Conservation (phyloP, 192 early-diverging fungal genomes). For the Entrophospora sp. region DNA sequence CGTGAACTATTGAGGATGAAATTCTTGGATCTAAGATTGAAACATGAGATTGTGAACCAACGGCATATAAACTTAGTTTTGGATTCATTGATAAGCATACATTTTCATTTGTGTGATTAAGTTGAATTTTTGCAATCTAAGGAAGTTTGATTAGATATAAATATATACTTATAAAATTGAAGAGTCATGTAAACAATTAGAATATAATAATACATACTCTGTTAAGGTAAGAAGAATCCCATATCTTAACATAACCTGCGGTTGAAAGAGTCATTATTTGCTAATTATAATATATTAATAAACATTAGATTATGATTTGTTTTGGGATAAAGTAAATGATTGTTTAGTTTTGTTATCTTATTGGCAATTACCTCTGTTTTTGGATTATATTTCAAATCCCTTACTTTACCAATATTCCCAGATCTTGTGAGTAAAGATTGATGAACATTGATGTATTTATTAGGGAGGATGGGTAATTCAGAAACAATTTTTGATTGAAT, state of each 20-base stretch:
- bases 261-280: slow-evolving; percentile 48
- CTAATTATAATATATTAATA: too few relatives aligned
- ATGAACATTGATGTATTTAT: slow-evolving; percentile 23
- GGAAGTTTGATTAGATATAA: too few relatives aligned
- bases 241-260: slow-evolving; percentile 56
- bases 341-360: too few relatives aligned
- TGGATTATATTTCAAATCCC: slow-evolving; percentile 44
- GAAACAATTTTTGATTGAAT: slow-evolving; percentile 25
- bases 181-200: too few relatives aligned
- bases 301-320: too few relatives aligned
- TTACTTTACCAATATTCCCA: slow-evolving; percentile 41
- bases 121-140: slow-evolving; percentile 21
- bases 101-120: slow-evolving; percentile 22
- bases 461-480: slow-evolving; percentile 14
- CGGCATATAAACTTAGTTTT: slow-evolving; percentile 25
- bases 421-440: slow-evolving; percentile 22
- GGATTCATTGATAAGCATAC: slow-evolving; percentile 32
- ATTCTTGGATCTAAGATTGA: slow-evolving; percentile 27
- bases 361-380: slow-evolving; percentile 26
- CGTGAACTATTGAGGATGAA: slow-evolving; percentile 33
- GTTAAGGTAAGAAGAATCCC: slow-evolving; percentile 36
- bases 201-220: slow-evolving; percentile 17
- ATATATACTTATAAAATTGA: too few relatives aligned
- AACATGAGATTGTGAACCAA: slow-evolving; percentile 35
- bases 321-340: too few relatives aligned